Conservation (phyloP, 768 basidiomycete species). For the Austroboletus eburneus region DNA sequence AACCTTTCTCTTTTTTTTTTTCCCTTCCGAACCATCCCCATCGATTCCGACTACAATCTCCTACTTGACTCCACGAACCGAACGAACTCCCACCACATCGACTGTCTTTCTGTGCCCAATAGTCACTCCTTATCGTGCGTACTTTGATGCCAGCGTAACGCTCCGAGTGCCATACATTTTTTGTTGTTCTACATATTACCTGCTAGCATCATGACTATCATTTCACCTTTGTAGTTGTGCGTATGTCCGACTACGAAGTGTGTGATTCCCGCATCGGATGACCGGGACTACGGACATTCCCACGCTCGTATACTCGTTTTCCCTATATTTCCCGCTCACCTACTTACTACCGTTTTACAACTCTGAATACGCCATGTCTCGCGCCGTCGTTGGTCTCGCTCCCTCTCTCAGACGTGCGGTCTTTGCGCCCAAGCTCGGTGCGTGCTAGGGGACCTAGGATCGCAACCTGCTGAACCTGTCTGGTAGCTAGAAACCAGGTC, state of each 20-base stretch:
- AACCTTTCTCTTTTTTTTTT: not conserved
- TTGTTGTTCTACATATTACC: constrained; percentile 16
- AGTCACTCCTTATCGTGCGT: constrained; percentile 12
- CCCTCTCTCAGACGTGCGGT: constrained; percentile 50
- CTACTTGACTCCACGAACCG: constrained; percentile 3
- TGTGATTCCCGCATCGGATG: constrained; percentile 9
- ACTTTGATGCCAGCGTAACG: constrained; percentile 10
- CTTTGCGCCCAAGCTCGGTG: constrained; percentile 33
- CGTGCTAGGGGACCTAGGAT: constrained; percentile 4
- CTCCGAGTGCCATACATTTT: constrained; percentile 5
- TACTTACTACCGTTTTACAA: not conserved
- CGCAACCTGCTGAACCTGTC: not conserved
- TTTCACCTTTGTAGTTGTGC: no score
- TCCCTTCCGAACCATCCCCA: constrained; percentile 2
- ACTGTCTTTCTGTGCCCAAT: not conserved
- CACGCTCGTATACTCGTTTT: constrained; percentile 11
- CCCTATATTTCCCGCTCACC: not conserved
- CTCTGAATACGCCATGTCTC: constrained; percentile 38
- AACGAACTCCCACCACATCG: not conserved
- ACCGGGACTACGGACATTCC: constrained; percentile 7
- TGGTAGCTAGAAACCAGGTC: constrained; percentile 41
- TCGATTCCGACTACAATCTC: not conserved
- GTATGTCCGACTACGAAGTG: not conserved
- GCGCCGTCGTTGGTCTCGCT: constrained; percentile 57
- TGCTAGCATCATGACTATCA: constrained; percentile 7